phyloP scores from a whole-genome alignment of 495 filamentous ascomycete genomes.

The Aspergillus sclerotiicarbonarius region DNA sequence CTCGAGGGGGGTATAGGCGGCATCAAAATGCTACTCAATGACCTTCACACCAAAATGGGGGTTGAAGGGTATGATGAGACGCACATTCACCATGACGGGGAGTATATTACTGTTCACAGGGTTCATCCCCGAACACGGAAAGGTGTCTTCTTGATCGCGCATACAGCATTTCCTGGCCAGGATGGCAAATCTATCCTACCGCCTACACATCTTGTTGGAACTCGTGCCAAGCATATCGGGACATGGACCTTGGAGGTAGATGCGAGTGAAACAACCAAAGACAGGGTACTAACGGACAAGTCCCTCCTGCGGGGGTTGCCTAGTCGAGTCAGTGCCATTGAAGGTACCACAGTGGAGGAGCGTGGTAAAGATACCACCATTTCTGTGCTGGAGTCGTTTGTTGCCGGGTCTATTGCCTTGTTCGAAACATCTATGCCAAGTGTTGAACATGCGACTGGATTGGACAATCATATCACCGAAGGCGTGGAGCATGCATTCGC shows the following conservation, averaged over 20 bases:
- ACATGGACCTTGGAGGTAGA: conserved; percentile 89
- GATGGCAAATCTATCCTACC: conserved; percentile 72
- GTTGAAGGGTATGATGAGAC: conserved; percentile 92
- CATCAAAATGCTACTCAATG: conserved; percentile 86
- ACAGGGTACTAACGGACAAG: conserved; percentile 64
- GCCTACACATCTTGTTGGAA: conserved; percentile 73
- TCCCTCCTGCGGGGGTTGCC: conserved; percentile 75
- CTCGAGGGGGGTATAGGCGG: conserved; percentile 80
- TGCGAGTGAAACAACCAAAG: conserved; percentile 59
- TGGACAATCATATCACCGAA: conserved; percentile 79
- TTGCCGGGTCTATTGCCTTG: conserved; percentile 88
- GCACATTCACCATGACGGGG: conserved; percentile 91
- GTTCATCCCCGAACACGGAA: conserved; percentile 87
- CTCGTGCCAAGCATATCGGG: conserved; percentile 73
- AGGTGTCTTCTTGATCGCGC: conserved; percentile 91
- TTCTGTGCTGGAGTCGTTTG: conserved; percentile 74
- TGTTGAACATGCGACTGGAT: conserved; percentile 71
- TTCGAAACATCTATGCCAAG: conserved; percentile 94
- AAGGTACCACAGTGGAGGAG: conserved; percentile 65
- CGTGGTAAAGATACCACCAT: conserved; percentile 72
- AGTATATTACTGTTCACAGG: conserved; percentile 94
- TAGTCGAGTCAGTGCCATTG: conserved; percentile 69
- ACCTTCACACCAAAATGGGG: conserved; percentile 91
- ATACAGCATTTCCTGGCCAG: conserved; percentile 89
- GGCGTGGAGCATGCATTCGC: conserved; percentile 79